Evolutionary conservation across 1,139 yeast genomes (phyloP), one percentile per base, ranked within the genome.

Genomic region (Candida pseudocylindracea): DNA sequence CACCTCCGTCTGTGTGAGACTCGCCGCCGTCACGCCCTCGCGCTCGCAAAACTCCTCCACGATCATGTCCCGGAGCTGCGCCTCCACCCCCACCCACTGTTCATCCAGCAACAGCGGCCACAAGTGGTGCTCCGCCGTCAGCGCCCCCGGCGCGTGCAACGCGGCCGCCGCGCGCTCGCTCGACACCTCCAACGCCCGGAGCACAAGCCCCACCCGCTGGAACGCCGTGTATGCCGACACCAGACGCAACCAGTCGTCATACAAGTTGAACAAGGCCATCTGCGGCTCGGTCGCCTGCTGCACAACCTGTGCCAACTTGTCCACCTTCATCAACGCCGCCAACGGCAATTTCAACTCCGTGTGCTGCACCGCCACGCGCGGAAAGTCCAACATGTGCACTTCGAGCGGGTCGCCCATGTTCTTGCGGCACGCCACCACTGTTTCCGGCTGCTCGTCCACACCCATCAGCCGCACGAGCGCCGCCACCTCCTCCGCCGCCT

Each of bases 401-500:
- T 85, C 96, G 35, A 91, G 55, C 2, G 99, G 98, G 56, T 91
- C 98, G 39, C 79, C 50, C 63, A 88, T 76, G 15, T 94, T 93
- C 45, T 78, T 80, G 43, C 96, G 61, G 0, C 95, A 78, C 9
- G 80, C 85, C 47, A 88, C 79, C 36, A 91, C 58, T 50, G 85
- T 94, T 44, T 76, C 76, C 2, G 98, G 98, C 45, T 85, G 95
- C 50, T 88, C 95, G 47, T 88, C 95, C 35, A 70, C 64, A 1
- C 96, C 96, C 36, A 88, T 54, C 0, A 96, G 80, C 32, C 95
- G 63, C 24, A 88, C 66, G 40, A 88, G 57, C 0, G 94, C 93
- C 9, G 94, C 88, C 24, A 83, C 93, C 53, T 88, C 98, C 52
- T 91, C 99, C 0, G 98, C 98, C 2, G 96, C 75, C 49, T 88